Base-by-base conservation (phyloP, 768 basidiomycete species). In the Calocybe cyanea region DNA sequence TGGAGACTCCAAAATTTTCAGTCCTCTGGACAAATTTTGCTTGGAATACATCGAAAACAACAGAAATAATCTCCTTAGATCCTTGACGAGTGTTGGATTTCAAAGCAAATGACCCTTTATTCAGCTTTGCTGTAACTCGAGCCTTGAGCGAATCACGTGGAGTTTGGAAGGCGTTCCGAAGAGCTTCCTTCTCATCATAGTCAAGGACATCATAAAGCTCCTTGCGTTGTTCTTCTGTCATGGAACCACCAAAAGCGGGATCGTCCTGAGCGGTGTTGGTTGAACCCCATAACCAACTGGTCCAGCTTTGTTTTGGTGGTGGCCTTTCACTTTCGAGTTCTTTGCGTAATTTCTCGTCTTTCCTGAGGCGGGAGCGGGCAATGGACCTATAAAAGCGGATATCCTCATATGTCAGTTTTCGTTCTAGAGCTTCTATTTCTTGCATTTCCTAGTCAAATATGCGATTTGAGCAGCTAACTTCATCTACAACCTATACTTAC, bases 311-410 rank as follows among this genome's bases (percentile, higher is more conserved):
- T 36, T 73, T 71, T 51, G 74, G 67, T 47, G 75, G 72, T 45
- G 75, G 73, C 59, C 75, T 75, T 57, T 82, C 79, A 41, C 83
- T 82, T 57, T 89, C 86, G 43, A 91, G 75, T 32, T 76, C 64
- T 57, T 81, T 83, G 54, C 77, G 77, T 28, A 85, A 68, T 2
- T 81, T 88, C 17, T 80, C 73, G 56, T 98, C 92, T 62, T 97
- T 92, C 55, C 85, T 82, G 13, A 95, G 72, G 52, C 82, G 82
- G 2, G 92, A 92, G 20, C 90, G 83, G 0, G 92, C 90, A 49
- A 98, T 91, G 3, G 93, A 97, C 24, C 96, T 83, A 68, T 98
- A 99, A 67, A 97, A 96, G 3, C 95, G 85, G 41, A 99, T 84
- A 57, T 98, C 96, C 63, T 95, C 92, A 55, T 97, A 98, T 0